Conservation (phyloP, 768 basidiomycete species). For the Flagelloscypha sp. region DNA sequence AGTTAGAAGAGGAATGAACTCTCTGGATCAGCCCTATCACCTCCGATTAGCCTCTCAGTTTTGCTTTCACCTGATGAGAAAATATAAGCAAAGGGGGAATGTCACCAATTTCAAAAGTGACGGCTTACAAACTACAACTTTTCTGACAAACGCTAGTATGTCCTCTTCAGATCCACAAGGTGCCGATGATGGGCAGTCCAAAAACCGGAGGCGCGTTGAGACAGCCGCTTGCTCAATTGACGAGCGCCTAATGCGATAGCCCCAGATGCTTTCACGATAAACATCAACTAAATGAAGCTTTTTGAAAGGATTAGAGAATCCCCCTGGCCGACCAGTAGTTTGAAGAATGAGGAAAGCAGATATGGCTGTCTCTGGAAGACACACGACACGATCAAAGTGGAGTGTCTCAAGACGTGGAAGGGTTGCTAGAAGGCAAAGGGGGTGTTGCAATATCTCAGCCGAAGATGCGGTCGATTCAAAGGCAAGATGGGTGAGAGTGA, state of each 20-base stretch:
- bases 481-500: constrained; percentile 33
- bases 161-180: no score
- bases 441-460: background rate
- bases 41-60: no score
- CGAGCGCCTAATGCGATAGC: constrained; percentile 37
- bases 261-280: constrained; percentile 54
- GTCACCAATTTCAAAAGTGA: no score
- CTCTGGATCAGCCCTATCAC: no score
- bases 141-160: no score
- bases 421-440: constrained; percentile 1
- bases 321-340: no score
- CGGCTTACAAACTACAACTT: no score
- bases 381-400: constrained; percentile 6
- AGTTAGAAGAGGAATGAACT: no score
- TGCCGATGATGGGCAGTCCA: no score
- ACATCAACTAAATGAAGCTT: constrained; percentile 41
- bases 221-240: constrained; percentile 36
- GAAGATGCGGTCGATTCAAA: constrained; percentile 5
- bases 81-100: no score
- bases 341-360: constrained; percentile 3
- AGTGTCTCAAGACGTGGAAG: constrained; percentile 6
- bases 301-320: constrained; percentile 17
- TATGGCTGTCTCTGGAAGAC: constrained; percentile 4
- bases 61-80: no score
- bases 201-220: no score